Base-by-base conservation (phyloP, 768 basidiomycete genomes). In the Lactarius evosmus region DNA sequence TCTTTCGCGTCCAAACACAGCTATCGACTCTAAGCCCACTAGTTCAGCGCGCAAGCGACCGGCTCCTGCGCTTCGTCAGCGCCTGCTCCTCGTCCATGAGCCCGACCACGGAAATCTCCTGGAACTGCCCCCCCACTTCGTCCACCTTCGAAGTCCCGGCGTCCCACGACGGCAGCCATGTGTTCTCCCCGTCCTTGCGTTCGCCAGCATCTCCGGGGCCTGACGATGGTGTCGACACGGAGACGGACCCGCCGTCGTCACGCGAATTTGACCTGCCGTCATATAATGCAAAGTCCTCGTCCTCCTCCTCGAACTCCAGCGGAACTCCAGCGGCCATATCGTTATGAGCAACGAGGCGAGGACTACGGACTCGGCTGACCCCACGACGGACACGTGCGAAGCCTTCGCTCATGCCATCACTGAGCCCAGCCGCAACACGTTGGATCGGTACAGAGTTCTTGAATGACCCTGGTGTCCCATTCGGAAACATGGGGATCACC, bases 401-500 rank as follows among this genome's bases (percentile, higher is more conserved):
- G 0, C 88, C 80, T 71, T 83, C 87, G 8, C 79, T 81, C 72
- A 90, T 80, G 33, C 80, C 82, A 56, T 83, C 82, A 4, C 78
- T 79, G 44, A 84, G 71, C 2, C 79, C 82, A 7, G 74, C 74
- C 19, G 83, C 77, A 61, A 85, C 79, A 16, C 77, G 78, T 6
- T 84, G 77, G 27, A 87, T 85, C 1, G 85, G 85, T 7, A 88
- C 85, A 5, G 85, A 74, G 56, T 78, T 79, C 55, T 71, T 74
- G 30, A 73, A 72, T 3, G 77, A 75, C 3, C 77, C 76, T 5
- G 74, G 72, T 1, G 72, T 71, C 19, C 91, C 91, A 67, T 95
- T 95, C 0, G 92, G 93, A 40, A 88, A 79, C 84, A 91, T 91
- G 0, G 93, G 93, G 1, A 94, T 79, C 34, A 84, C 80, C 0